A percentile compares a stretch with the other conserved stretches of the same genome.
phyloP scores from a whole-genome alignment of 169 alveolate species.

The Eimeria necatrix region DNA sequence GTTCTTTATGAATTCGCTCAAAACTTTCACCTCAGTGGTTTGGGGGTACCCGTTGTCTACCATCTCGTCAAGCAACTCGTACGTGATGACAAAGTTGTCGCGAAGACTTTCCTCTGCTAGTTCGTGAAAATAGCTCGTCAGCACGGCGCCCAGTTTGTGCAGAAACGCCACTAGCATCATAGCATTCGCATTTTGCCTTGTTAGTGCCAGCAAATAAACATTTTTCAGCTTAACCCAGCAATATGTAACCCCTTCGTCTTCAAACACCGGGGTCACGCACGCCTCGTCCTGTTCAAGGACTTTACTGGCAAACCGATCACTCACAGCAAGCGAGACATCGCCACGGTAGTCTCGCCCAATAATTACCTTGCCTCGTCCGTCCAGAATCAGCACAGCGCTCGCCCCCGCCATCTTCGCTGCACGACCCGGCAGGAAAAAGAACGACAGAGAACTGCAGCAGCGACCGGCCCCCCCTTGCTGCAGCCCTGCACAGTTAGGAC shows the following conservation, averaged over 20 bases:
- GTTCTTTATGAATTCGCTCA: constrained; percentile 96
- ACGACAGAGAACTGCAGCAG: constrained; percentile 4
- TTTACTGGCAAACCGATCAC: constrained; percentile 77
- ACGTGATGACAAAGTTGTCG: constrained; percentile 99
- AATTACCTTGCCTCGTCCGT: constrained; percentile 94
- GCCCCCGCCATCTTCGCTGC: constrained; percentile 91
- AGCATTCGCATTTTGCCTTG: constrained; percentile 91
- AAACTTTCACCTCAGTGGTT: constrained; percentile 92
- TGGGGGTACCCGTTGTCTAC: constrained; percentile 99
- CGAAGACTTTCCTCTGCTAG: constrained; percentile 99
- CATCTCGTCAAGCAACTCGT: constrained; percentile 99
- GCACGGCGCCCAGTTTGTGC: constrained; percentile 92
- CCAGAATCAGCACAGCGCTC: constrained; percentile 96
- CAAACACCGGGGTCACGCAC: constrained; percentile 96
- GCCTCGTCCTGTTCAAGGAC: constrained; percentile 96
- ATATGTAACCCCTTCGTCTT: constrained; percentile 96
- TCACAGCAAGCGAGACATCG: constrained; percentile 90
- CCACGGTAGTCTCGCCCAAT: constrained; percentile 96
- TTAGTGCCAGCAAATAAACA: constrained; percentile 91
- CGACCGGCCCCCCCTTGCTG: constrained; percentile 7
- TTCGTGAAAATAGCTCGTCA: constrained; percentile 97
- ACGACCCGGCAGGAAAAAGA: neutral
- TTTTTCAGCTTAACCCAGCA: constrained; percentile 98
- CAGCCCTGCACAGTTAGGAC: constrained; percentile 17
- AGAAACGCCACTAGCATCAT: constrained; percentile 89